A percentile compares a stretch with the other conserved stretches of the same genome.
Conservation (phyloP, 192 early-diverging fungal species). For the Coemansia sp. region DNA sequence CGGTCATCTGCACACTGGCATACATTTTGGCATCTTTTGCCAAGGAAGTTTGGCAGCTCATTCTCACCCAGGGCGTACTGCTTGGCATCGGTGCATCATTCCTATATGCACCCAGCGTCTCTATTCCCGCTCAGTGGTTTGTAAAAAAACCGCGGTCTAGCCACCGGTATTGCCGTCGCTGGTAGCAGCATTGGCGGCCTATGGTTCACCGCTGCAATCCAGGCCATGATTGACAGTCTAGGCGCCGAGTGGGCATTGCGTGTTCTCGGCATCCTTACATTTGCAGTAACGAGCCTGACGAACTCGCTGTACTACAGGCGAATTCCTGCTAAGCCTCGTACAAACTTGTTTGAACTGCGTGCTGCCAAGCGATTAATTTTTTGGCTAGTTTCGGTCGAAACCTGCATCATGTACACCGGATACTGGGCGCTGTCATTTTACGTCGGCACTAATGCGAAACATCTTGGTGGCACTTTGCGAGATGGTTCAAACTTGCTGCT, state of each 20-base stretch:
- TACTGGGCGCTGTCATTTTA: conserved; percentile 54
- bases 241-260: conserved; percentile 71
- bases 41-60: conserved; percentile 66
- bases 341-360: conserved; percentile 24
- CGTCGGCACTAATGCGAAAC: conserved; percentile 28
- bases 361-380: conserved; percentile 31
- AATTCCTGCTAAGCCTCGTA: conserved; percentile 55
- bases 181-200: conserved; percentile 65
- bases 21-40: conserved; percentile 45
- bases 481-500: conserved; percentile 40
- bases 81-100: conserved; percentile 61
- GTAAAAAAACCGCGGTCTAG: conserved; percentile 54
- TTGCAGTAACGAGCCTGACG: conserved; percentile 33
- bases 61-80: conserved; percentile 65
- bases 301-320: conserved; percentile 37
- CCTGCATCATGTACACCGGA: conserved; percentile 32
- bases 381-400: conserved; percentile 34
- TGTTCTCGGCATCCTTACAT: conserved; percentile 59
- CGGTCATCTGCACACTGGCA: no score
- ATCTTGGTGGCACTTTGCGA: conserved; percentile 20
- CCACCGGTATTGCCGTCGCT: conserved; percentile 61
- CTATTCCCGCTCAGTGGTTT: conserved; percentile 66
- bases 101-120: conserved; percentile 57
- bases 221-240: conserved; percentile 59
- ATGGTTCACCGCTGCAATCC: conserved; percentile 59